Evolutionary conservation across 1,139 yeast genomes (phyloP), one percentile per base, ranked within the genome.

Genomic region (Sugiyamaella castrensis): DNA sequence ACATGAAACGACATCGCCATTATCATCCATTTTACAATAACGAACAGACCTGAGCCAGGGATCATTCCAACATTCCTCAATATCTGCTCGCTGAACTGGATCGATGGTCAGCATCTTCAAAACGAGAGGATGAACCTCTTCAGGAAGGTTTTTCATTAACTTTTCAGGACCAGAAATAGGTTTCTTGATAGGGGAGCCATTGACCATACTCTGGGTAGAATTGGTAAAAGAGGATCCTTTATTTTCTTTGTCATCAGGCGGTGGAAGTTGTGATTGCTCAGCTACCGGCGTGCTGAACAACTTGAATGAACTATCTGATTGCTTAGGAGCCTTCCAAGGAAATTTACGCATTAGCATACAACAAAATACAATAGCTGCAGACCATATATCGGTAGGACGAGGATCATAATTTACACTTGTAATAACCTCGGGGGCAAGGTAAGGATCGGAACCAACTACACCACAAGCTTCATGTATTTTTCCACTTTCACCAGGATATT

Each of bases 291-390:
- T 48, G 19, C 50, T 40, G 57, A 70, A 71, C 40, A 64, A 58
- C 65, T 86, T 86, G 69, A 88, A 91, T 54, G 95, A 85, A 58
- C 84, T 81, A 67, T 91, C 98, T 36, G 83, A 74, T 52, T 84
- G 70, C 62, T 88, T 85, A n/a, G 98, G 97, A 9, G 91, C 89
- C 66, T 88, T 89, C 98, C 98, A 89, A 9, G 98, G 97, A 69
- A 91, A 91, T 67, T 91, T 85, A 67, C 91, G 84, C 68, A 91
- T 75, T 60, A 89, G 84, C 96, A 91, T 89, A 72, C 97, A 91
- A 61, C 96, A 88, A 66, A 86, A 87, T 40, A 91, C 87, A 52
- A 91, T 88, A 12, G 96, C 97, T 26, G 83, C 82, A 8, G 96
- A 87, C 98, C 98, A 91, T 32, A 91, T 85, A 68, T 91, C 98